Percentiles rank a stretch among this genome's conserved stretches.
phyloP scores from a whole-genome alignment of 2,329 filamentous ascomycete genomes.

The Aspergillus ibericus region DNA sequence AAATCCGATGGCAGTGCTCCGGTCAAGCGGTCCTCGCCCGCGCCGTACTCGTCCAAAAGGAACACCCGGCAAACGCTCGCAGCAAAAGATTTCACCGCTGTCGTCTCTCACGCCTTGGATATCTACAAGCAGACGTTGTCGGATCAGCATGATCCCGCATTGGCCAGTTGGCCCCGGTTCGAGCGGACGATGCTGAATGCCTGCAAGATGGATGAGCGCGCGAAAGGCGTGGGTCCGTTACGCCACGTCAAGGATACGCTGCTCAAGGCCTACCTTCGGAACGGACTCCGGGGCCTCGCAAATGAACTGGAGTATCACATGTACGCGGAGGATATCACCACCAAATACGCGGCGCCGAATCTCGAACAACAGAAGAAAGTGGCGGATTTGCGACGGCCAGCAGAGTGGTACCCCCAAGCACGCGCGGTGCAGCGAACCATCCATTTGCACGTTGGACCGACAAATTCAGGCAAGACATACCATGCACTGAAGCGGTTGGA shows the following conservation, averaged over 20 bases:
- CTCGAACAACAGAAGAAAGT: conserved; percentile 63
- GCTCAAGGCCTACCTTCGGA: conserved; percentile 59
- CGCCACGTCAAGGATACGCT: conserved; percentile 41
- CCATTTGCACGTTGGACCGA: conserved; percentile 92
- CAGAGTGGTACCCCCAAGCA: conserved; percentile 89
- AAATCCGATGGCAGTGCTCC: neutral
- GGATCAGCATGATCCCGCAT: conserved; percentile 14
- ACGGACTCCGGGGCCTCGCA: conserved; percentile 53
- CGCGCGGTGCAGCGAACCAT: conserved; percentile 77
- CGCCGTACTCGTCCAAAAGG: neutral
- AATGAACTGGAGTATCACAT: conserved; percentile 68
- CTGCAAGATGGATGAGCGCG: conserved; percentile 25
- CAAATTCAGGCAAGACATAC: conserved; percentile 98
- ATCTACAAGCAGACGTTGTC: conserved; percentile 21
- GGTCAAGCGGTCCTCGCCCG: neutral
- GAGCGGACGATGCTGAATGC: conserved; percentile 34
- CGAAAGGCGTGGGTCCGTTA: conserved; percentile 21
- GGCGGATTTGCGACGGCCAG: conserved; percentile 82
- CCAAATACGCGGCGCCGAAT: conserved; percentile 57
- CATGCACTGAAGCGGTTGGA: conserved; percentile 85
- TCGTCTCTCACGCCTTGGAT: conserved; percentile 31
- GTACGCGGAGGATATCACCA: conserved; percentile 62
- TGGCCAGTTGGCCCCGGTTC: conserved; percentile 31
- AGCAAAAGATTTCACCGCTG: conserved; percentile 27
- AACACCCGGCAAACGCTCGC: conserved; percentile 11